phyloP scores from a whole-genome alignment of 805 yeast genomes.

The Starmerella stellata region DNA sequence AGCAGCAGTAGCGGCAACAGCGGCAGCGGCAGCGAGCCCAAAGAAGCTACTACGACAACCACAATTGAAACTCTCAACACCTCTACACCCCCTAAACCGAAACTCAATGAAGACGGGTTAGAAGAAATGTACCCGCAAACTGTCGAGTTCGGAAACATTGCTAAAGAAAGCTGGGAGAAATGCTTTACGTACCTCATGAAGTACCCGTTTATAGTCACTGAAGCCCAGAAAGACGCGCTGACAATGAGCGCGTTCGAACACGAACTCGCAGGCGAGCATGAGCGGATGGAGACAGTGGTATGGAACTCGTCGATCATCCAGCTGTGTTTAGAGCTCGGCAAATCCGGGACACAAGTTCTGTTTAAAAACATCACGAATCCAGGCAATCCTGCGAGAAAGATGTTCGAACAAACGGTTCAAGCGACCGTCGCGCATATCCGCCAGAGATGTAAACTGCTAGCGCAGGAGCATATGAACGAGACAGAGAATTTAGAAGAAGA shows the following conservation, averaged over 20 bases:
- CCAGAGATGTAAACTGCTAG: constrained; percentile 51
- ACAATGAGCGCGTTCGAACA: constrained; percentile 82
- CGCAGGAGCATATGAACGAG: constrained; percentile 23
- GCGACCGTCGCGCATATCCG: constrained; percentile 61
- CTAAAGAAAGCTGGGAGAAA: constrained; percentile 30
- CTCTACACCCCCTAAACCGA: constrained; percentile 10
- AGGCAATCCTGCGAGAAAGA: constrained; percentile 43
- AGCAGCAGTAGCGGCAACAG: background rate
- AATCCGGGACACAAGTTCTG: constrained; percentile 43
- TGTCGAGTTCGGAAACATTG: constrained; percentile 41
- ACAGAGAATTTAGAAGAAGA: constrained; percentile 48
- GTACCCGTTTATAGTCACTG: constrained; percentile 52
- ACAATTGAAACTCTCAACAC: constrained; percentile 24
- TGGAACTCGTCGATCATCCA: constrained; percentile 67
- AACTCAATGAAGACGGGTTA: constrained; percentile 16
- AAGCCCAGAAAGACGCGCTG: constrained; percentile 77
- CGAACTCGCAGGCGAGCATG: constrained; percentile 44
- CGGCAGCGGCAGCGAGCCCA: constrained; percentile 3
- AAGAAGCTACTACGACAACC: constrained; percentile 14
- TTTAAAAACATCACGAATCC: constrained; percentile 41
- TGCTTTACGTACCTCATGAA: constrained; percentile 35
- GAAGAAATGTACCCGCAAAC: constrained; percentile 42
- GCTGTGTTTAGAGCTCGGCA: constrained; percentile 32
- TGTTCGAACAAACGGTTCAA: constrained; percentile 56
- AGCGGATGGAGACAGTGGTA: constrained; percentile 44